Evolutionary conservation across 1,284 basidiomycete genomes (phyloP), one percentile per base, ranked within the genome.

Genomic region (Leccinum solheimii): DNA sequence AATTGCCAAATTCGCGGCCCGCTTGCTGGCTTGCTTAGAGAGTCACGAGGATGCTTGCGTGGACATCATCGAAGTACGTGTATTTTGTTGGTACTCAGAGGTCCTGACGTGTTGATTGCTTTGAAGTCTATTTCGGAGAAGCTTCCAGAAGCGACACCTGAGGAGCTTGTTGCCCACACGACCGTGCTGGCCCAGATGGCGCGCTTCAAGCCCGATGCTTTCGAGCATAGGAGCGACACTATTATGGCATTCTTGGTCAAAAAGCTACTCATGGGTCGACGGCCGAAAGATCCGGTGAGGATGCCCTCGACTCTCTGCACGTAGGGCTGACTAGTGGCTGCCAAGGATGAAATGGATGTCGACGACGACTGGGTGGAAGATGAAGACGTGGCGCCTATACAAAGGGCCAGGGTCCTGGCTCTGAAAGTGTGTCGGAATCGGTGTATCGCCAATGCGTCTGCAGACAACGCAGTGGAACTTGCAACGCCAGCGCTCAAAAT

Each of bases 1-100:
- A 19, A 87, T 92, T 69, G 91, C 95, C 21, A 98, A 98, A 75
- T 96, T 93, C 74, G 93, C 95, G 0, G 86, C 92, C 1, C 86
- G 94, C 26, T 79, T 95, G 54, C 70, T 98, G 9, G 86, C 90
- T 0, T 81, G 83, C 64, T 80, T 80, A 49, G 85, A 83, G 61
- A 79, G 86, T 48, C 78, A 80, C 13, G 80, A 84, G 5, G 80
- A 82, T 1, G 64, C 82, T 0, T 86, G 87, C 64, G 68, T 68
- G 0, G 76, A 84, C 11, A 76, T 92, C 2, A 81, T 94, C 51
- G 84, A 91, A 64, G 95, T 95, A 64, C 62, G 82, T 75, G 6
- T 26, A 19, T 19, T 13, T 40, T 11, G 10, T 48, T 36, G 1
- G 19, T 2, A 14, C n/a, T 38, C 8, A 11, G 40, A 13, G 6